Conservation (phyloP, 1,284 basidiomycete genomes). For the Xerocomus amazonicus region DNA sequence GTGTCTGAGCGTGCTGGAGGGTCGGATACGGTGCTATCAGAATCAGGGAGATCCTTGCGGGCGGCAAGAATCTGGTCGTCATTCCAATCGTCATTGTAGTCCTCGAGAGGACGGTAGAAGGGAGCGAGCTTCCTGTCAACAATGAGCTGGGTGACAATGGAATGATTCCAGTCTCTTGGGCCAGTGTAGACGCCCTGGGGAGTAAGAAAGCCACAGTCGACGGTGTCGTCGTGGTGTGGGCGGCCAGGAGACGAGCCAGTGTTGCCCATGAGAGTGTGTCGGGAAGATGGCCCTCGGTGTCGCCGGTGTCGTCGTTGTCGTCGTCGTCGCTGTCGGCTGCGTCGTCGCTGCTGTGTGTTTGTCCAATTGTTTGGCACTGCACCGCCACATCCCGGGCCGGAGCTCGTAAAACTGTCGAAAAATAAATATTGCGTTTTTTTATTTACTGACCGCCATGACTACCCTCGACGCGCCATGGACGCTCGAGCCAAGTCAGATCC, state of each 20-base stretch:
- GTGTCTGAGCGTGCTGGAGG: slow-evolving; percentile 37
- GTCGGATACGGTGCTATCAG: slow-evolving; percentile 39
- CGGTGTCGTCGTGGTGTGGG: slow-evolving; percentile 68
- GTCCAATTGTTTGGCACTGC: slow-evolving; percentile 21
- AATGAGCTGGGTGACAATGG: slow-evolving; percentile 84
- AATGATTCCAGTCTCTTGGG: slow-evolving; percentile 85
- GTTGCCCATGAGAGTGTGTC: slow-evolving; percentile 61
- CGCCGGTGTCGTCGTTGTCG: slow-evolving; percentile 3
- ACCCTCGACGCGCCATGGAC: slow-evolving; percentile 72
- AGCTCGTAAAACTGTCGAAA: not conserved
- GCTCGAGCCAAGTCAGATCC: slow-evolving; percentile 55
- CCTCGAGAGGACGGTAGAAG: slow-evolving; percentile 94
- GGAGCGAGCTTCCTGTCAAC: slow-evolving; percentile 86
- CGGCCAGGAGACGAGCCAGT: slow-evolving; percentile 67
- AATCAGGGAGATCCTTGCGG: slow-evolving; percentile 57
- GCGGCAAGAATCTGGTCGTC: slow-evolving; percentile 79
- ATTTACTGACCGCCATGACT: slow-evolving; percentile 14
- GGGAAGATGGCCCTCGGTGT: slow-evolving; percentile 5
- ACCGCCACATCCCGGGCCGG: slow-evolving; percentile 10
- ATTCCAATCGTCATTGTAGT: slow-evolving; percentile 85
- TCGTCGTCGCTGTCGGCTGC: slow-evolving; percentile 2
- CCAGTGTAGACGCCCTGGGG: slow-evolving; percentile 92
- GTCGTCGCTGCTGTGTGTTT: slow-evolving; percentile 17
- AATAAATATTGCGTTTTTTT: not conserved
- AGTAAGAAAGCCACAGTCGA: slow-evolving; percentile 79